Evolutionary conservation across 2,329 filamentous ascomycete species (phyloP).

Genomic region (Fusarium heterosporum): DNA sequence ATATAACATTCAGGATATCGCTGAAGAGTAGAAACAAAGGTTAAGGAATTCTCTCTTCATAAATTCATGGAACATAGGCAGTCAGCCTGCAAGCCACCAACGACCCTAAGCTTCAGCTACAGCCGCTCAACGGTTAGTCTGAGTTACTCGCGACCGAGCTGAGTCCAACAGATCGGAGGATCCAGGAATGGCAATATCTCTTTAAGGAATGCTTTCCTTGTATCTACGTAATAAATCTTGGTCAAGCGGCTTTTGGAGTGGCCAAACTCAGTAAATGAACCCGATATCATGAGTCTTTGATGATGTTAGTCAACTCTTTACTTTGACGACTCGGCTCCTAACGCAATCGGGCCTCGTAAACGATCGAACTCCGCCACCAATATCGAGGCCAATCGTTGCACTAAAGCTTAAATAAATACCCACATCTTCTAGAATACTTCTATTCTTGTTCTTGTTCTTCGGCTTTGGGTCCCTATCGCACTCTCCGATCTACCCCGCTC

Average conservation of each 20-base stretch:
- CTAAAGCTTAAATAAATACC: slow-evolving; percentile 4
- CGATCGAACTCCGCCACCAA: slow-evolving; percentile 25
- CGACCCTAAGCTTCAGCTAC: slow-evolving; percentile 18
- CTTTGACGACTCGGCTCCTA: slow-evolving; percentile 6
- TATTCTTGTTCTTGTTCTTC: background rate
- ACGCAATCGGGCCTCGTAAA: slow-evolving; percentile 33
- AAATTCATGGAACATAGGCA: slow-evolving; percentile 6
- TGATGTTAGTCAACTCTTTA: background rate
- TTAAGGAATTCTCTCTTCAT: background rate
- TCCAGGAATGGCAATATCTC: slow-evolving; percentile 4
- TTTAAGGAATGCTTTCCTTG: background rate
- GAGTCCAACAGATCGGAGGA: slow-evolving; percentile 6
- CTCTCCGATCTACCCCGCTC: slow-evolving; percentile 25
- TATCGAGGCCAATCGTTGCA: slow-evolving; percentile 6
- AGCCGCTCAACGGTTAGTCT: slow-evolving; percentile 21
- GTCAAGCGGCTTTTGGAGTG: slow-evolving; percentile 1
- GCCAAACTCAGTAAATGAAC: background rate
- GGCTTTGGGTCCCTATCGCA: slow-evolving; percentile 11
- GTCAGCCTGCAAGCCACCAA: slow-evolving; percentile 33
- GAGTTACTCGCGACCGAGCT: slow-evolving; percentile 2
- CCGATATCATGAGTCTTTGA: too few species aligned
- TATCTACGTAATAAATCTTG: background rate
- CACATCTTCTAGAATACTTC: slow-evolving; percentile 28
- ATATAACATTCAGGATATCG: slow-evolving; percentile 2
- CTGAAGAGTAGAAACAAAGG: background rate